These are phyloP conservation scores for Zostera marina DNA, from an alignment of 116 monocot species.

Conservation along the genomic window DNA sequence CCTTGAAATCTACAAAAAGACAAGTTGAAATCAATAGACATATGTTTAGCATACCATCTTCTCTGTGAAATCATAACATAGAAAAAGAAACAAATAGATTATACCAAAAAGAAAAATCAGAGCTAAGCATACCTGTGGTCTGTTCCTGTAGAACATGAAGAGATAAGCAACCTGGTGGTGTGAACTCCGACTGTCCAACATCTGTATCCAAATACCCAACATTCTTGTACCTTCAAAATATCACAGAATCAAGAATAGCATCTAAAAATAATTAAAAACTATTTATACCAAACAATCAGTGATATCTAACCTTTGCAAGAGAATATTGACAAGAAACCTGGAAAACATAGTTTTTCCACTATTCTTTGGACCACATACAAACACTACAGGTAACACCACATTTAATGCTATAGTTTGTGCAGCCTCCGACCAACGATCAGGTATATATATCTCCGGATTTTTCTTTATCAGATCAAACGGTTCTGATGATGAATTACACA, in stretches of 20 bases:
- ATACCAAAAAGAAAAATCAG: neutral
- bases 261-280: neutral
- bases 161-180: conserved; percentile 52
- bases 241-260: neutral
- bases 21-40: neutral
- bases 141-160: conserved; percentile 48
- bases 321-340: conserved; percentile 57
- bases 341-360: conserved; percentile 94
- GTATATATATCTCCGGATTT: conserved; percentile 17
- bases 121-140: conserved; percentile 16
- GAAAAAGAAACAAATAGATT: neutral
- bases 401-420: conserved; percentile 16
- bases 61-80: neutral
- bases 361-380: conserved; percentile 85
- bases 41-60: neutral
- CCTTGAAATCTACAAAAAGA: conserved; percentile 34
- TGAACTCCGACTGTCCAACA: conserved; percentile 86
- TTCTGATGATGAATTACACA: neutral
- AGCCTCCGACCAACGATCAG: conserved; percentile 41
- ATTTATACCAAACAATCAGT: neutral
- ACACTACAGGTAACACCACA: conserved; percentile 24
- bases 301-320: conserved; percentile 33
- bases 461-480: neutral
- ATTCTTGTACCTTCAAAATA: conserved; percentile 34
- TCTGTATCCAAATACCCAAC: conserved; percentile 79